phyloP scores from a whole-genome alignment of 1,284 basidiomycete species.

The Schizophyllum commune region DNA sequence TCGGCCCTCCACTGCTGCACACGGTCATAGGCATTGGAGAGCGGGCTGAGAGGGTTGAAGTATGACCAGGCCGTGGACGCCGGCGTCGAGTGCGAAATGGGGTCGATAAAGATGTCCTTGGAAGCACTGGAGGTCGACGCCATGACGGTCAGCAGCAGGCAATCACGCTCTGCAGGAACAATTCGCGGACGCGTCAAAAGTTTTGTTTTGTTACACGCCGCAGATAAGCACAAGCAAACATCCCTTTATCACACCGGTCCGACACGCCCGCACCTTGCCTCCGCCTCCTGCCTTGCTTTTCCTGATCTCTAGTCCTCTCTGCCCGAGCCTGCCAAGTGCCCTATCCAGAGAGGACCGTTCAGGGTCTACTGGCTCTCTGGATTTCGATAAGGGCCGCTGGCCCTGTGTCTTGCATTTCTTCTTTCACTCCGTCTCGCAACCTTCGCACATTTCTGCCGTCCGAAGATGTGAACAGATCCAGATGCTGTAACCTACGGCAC shows the following conservation, averaged over 20 bases:
- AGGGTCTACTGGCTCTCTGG: too few relatives aligned
- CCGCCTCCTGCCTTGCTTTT: neutral
- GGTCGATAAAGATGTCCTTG: constrained; percentile 28
- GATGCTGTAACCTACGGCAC: too few relatives aligned
- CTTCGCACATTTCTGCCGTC: too few relatives aligned
- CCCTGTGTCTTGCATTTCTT: too few relatives aligned
- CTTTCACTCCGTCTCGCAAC: too few relatives aligned
- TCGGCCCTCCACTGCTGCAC: constrained; percentile 76
- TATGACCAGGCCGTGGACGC: constrained; percentile 20
- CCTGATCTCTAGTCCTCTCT: too few relatives aligned
- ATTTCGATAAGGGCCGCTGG: too few relatives aligned
- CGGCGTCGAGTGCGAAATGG: constrained; percentile 17
- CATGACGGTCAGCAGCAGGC: constrained; percentile 25
- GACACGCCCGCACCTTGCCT: constrained; percentile 1
- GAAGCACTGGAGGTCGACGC: constrained; percentile 30
- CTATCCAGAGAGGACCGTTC: too few relatives aligned
- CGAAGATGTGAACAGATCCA: too few relatives aligned
- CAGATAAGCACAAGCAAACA: constrained; percentile 19
- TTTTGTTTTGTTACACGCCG: neutral
- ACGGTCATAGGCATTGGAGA: constrained; percentile 60
- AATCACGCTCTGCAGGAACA: constrained; percentile 1
- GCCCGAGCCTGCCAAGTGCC: too few relatives aligned
- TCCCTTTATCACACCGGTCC: constrained; percentile 7
- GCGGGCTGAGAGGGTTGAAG: constrained; percentile 38
- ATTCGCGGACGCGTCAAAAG: neutral